Conservation (phyloP, 1,284 basidiomycete genomes). For the Fomitopsis palustris region DNA sequence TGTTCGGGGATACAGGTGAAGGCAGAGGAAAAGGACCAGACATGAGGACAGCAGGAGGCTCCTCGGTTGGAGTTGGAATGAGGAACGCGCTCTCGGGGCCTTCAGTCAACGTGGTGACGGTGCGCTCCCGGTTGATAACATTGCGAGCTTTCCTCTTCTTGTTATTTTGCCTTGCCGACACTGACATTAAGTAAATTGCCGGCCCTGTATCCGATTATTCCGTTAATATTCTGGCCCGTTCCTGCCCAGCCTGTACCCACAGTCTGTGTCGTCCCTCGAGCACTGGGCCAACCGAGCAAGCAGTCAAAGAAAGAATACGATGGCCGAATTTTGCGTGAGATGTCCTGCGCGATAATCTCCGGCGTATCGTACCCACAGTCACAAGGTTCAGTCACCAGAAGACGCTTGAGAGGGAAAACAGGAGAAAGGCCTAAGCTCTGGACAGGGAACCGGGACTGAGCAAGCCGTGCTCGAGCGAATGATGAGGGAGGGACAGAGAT, state of each 20-base stretch:
- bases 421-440: not conserved
- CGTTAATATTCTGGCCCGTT: constrained; percentile 1
- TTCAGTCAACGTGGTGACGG: constrained; percentile 59
- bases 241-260: not conserved
- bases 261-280: not conserved
- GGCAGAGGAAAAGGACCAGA: constrained; percentile 30
- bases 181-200: constrained; percentile 17
- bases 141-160: constrained; percentile 55
- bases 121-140: constrained; percentile 52
- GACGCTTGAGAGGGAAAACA: not conserved
- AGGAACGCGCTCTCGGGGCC: constrained; percentile 47
- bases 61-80: constrained; percentile 44
- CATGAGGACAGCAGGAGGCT: constrained; percentile 32
- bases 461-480: not conserved
- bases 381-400: not conserved
- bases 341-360: not conserved
- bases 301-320: not conserved
- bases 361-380: not conserved
- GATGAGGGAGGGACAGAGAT: not conserved
- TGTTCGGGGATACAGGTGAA: constrained; percentile 22
- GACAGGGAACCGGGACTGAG: not conserved
- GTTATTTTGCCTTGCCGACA: constrained; percentile 54
- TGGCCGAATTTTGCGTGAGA: not conserved
- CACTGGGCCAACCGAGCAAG: not conserved
- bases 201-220: not conserved